Base-by-base conservation (phyloP, 306 rosid genomes). In the Vigna reflexopilosa region DNA sequence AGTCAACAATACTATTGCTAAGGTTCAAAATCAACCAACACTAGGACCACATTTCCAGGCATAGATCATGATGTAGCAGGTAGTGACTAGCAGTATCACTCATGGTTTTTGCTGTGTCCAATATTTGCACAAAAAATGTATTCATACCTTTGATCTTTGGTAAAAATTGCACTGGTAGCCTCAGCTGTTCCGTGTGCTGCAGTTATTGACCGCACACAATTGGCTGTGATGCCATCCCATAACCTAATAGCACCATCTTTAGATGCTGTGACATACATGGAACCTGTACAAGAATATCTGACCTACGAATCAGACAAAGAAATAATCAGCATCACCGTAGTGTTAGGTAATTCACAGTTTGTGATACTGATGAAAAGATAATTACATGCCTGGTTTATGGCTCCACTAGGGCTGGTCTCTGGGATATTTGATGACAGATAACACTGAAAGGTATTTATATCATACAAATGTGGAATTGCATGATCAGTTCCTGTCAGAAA, bases 241-340 rank as follows among this genome's bases (percentile, higher is more conserved):
- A 94, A 67, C 54, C 93, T 90, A 80, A 94, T 78, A 36, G 87
- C 86, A 72, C 97, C 92, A 51, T 92, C 94, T 87, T 94, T 92
- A 24, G 97, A 94, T 76, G 97, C 98, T 78, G 98, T 92, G 66
- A 90, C 96, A 81, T 92, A 92, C 96, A 90, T 87, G 80, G 88
- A 76, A 48, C 96, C 96, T 36, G 97, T 85, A 76, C 91, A 72
- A 56, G 97, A 88, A 87, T 92, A 90, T 83, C 96, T 90, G 77
- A 94, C 89, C 98, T 94, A 88, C 70, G 83, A 68, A 81, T 50
- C 85, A 81, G 55, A 54, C 76, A 73, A 55, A 47, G 38, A 67
- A 67, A 71, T 55, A 34, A 45, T 67, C 62, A 69, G 47, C 51
- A 77, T 72, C 67, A 59, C 19, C 9, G 6, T 44, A 50, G 65